A percentile compares a stretch with the other conserved stretches of the same genome.
Conservation (phyloP, 805 yeast genomes). For the Starmerella potacharoeniae region DNA sequence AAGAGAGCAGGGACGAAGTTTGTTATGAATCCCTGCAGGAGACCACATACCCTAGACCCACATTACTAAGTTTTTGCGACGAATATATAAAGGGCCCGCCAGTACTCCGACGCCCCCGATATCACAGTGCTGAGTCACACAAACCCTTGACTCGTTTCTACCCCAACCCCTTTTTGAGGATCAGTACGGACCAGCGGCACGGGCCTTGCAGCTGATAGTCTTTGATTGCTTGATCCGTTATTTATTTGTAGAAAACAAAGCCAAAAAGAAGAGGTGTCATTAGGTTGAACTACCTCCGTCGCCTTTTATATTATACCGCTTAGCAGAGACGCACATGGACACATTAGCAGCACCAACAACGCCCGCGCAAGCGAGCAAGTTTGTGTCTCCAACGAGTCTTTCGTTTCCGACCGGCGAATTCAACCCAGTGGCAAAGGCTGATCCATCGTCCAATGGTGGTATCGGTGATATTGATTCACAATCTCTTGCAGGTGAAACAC, state of each 20-base stretch:
- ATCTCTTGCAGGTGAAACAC: neutral
- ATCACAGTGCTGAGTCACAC: conserved; percentile 6
- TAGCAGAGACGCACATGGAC: conserved; percentile 38
- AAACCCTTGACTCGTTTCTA: conserved; percentile 1
- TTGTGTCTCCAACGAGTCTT: conserved; percentile 54
- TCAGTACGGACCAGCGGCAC: neutral
- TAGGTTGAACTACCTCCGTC: conserved; percentile 18
- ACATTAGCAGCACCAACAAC: conserved; percentile 65
- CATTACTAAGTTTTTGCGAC: conserved; percentile 8
- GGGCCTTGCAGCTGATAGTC: neutral
- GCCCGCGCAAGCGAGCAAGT: conserved; percentile 64
- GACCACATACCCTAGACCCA: conserved; percentile 6
- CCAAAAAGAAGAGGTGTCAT: conserved; percentile 18
- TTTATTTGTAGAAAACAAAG: neutral
- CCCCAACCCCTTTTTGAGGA: conserved; percentile 5
- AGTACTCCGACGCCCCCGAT: neutral
- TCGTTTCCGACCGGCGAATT: conserved; percentile 37
- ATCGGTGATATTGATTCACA: conserved; percentile 1
- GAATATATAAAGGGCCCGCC: conserved; percentile 16
- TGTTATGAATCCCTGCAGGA: conserved; percentile 3
- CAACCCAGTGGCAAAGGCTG: neutral
- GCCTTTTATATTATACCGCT: conserved; percentile 1
- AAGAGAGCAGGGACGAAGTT: neutral
- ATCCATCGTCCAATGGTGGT: conserved; percentile 4
- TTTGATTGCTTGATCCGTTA: conserved; percentile 3